A percentile compares a stretch with the other conserved stretches of the same genome.
phyloP scores from a whole-genome alignment of 2,329 filamentous ascomycete genomes.

The Didymellaceae sp. region DNA sequence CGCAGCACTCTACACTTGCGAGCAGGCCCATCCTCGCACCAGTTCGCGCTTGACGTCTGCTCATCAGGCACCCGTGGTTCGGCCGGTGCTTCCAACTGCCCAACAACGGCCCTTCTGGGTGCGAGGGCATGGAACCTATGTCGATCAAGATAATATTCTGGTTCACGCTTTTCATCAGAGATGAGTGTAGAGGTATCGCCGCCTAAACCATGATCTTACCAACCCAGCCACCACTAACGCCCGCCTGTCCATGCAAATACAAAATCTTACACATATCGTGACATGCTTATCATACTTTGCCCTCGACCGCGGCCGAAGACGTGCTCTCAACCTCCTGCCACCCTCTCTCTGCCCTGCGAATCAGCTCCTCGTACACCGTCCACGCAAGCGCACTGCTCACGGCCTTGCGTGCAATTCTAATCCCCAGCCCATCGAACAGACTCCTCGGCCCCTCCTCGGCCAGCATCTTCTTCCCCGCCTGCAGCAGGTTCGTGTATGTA shows the following conservation, averaged over 20 bases:
- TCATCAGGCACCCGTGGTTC: conserved; percentile 13
- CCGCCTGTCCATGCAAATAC: conserved; percentile 1
- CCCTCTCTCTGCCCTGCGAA: conserved; percentile 70
- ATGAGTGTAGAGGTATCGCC: conserved; percentile 11
- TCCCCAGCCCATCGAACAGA: conserved; percentile 82
- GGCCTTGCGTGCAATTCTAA: conserved; percentile 90
- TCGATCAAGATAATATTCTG: background rate
- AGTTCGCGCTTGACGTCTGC: conserved; percentile 5
- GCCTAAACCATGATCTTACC: background rate
- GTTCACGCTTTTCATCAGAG: background rate
- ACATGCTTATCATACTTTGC: conserved; percentile 6
- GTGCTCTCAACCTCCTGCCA: conserved; percentile 41
- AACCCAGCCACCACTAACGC: conserved; percentile 2
- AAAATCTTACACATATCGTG: conserved; percentile 6
- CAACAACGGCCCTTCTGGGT: conserved; percentile 16
- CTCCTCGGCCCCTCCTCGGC: conserved; percentile 79
- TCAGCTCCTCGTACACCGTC: conserved; percentile 95
- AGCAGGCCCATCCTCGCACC: conserved; percentile 3
- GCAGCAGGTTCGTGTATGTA: conserved; percentile 81
- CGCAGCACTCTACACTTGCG: background rate
- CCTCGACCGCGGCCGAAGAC: conserved; percentile 19
- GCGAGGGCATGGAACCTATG: background rate
- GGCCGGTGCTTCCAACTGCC: conserved; percentile 2
- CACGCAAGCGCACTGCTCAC: conserved; percentile 94
- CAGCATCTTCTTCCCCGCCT: conserved; percentile 79